Conservation (phyloP, 2,329 filamentous ascomycete genomes). For the Verticillium isaacii region DNA sequence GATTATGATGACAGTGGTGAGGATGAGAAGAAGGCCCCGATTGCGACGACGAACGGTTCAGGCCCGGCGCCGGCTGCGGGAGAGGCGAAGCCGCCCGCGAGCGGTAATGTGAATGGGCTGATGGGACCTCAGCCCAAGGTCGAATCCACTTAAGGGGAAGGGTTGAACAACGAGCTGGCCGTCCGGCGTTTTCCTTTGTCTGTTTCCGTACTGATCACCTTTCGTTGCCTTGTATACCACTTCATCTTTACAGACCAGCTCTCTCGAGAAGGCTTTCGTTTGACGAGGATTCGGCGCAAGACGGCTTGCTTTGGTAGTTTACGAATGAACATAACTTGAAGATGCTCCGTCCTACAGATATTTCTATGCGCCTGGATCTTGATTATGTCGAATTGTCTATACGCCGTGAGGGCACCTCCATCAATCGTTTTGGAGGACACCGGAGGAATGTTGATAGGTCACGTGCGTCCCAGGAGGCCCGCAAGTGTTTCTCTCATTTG, state of each 20-base stretch:
- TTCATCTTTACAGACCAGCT: slow-evolving; percentile 6
- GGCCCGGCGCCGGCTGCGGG: slow-evolving; percentile 42
- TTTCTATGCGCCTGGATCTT: not conserved
- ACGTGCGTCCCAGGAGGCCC: no score
- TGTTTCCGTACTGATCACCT: slow-evolving; percentile 6
- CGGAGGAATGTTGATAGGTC: no score
- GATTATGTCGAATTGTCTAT: no score
- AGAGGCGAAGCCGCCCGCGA: slow-evolving; percentile 50
- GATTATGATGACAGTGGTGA: slow-evolving; percentile 95
- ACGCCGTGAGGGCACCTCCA: no score
- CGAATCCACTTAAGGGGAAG: slow-evolving; percentile 26
- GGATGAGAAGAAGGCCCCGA: slow-evolving; percentile 64
- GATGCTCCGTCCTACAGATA: not conserved
- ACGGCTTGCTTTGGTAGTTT: not conserved
- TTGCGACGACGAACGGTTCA: slow-evolving; percentile 31
- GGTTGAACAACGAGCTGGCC: not conserved
- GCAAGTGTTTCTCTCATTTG: no score
- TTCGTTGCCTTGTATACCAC: slow-evolving; percentile 14
- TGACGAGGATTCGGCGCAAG: not conserved
- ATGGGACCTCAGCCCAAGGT: slow-evolving; percentile 41
- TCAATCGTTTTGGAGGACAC: no score
- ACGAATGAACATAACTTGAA: not conserved
- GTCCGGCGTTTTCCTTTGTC: slow-evolving; percentile 8
- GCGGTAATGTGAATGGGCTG: slow-evolving; percentile 42
- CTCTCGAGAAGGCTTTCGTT: not conserved